phyloP scores from a whole-genome alignment of 257 asterid species.

The Coffea eugenioides region DNA sequence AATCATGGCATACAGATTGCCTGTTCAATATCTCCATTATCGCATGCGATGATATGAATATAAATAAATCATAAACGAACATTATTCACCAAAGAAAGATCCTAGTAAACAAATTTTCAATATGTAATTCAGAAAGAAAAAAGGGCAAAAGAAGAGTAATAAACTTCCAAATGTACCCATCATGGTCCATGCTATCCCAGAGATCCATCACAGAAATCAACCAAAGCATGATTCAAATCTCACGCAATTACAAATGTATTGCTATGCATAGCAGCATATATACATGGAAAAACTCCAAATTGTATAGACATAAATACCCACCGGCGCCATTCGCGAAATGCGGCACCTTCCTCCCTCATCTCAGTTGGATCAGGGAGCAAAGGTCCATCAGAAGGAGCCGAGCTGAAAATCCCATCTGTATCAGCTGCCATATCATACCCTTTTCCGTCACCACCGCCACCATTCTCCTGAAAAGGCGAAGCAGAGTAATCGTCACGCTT shows the following conservation, averaged over 20 bases:
- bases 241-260: neutral
- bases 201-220: neutral
- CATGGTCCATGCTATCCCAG: too few species aligned
- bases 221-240: neutral
- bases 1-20: too few species aligned
- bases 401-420: slow-evolving; percentile 54
- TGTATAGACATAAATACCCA: slow-evolving; percentile 19
- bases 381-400: slow-evolving; percentile 53
- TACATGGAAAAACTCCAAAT: neutral
- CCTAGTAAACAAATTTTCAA: neutral
- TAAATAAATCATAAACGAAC: neutral
- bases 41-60: neutral
- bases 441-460: slow-evolving; percentile 36
- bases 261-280: neutral
- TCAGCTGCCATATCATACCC: slow-evolving; percentile 50
- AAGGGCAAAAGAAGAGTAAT: neutral
- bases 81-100: too few species aligned
- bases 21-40: neutral
- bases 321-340: slow-evolving; percentile 99
- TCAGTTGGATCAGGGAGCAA: slow-evolving; percentile 78
- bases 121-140: neutral
- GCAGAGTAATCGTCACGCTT: slow-evolving; percentile 9
- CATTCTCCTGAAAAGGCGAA: slow-evolving; percentile 34
- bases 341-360: slow-evolving; percentile 87
- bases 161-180: neutral